Base-by-base conservation (phyloP, 1,139 yeast species). In the Schwanniomyces etchellsii region DNA sequence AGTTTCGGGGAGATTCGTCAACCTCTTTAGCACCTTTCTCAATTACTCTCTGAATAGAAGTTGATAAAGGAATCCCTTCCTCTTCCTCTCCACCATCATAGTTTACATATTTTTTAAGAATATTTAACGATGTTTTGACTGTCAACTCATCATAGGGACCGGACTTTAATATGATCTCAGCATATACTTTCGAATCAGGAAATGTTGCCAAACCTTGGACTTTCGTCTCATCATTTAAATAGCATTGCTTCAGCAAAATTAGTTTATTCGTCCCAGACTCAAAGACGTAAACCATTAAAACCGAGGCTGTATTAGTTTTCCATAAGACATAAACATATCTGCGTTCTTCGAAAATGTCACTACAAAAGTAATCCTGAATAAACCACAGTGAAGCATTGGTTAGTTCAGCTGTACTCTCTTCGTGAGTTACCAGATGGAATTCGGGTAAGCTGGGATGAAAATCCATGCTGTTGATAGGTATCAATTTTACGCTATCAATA, bases 301-400 rank as follows among this genome's bases (percentile, higher is more conserved):
- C 57, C 3, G 80, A 70, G 2, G 75, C 62, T 2, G 74, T 70
- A 39, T 80, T 79, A 36, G 83, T 75, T 43, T 79, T 80, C 84
- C 84, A 78, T 25, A 79, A 55, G 2, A 74, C 53, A 31, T 55
- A 45, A 33, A 54, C 52, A 13, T 37, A 38, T 7, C 7, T 7
- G n/a, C 7, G 9, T n/a, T 18, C 9, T 39, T 42, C 29, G 47
- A 42, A 40, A 37, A 45, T 41, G 52, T 55, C 35, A 55, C 72
- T 39, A 7, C 46, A 34, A 18, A 43, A 47, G 35, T 48, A 65
- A 39, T 66, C 72, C 42, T 65, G 73, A 29, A 64, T 52, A 38
- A 57, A 50, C 84, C 84, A 77, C 28, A 70, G 56, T 0, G 73
- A 55, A n/a, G 37, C 42, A 4, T 35, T 20, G 9, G 20, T 30